Conservation (phyloP, 2,329 filamentous ascomycete genomes). For the Hypoxylon rubiginosum region DNA sequence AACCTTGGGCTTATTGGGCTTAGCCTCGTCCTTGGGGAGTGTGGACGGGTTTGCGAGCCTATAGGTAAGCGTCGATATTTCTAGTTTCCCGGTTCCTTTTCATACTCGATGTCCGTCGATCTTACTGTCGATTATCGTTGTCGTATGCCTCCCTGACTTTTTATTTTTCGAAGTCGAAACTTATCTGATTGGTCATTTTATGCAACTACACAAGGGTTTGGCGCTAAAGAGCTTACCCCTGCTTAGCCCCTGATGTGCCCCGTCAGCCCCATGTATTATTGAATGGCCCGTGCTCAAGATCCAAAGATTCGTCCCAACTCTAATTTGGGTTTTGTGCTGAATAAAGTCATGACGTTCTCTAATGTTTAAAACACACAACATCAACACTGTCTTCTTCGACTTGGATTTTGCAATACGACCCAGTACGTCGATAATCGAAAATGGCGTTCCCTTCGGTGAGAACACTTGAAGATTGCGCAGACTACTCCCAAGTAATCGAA, state of each 20-base stretch:
- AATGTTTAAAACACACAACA: too few species aligned
- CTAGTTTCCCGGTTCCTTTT: background rate
- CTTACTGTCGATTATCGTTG: too few species aligned
- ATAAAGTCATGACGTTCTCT: slow-evolving; percentile 38
- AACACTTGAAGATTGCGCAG: slow-evolving; percentile 79
- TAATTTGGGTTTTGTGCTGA: background rate
- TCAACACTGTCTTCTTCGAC: slow-evolving; percentile 1
- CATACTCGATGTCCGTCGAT: background rate
- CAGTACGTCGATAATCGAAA: slow-evolving; percentile 14
- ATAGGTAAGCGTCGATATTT: slow-evolving; percentile 5
- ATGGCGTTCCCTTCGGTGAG: slow-evolving; percentile 82
- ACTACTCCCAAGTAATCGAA: slow-evolving; percentile 79
- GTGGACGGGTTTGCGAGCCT: background rate
- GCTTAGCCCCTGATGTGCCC: background rate
- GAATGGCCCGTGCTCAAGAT: slow-evolving; percentile 29
- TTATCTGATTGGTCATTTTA: slow-evolving; percentile 17
- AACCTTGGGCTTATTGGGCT: too few species aligned
- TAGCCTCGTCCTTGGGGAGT: background rate
- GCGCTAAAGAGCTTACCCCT: slow-evolving; percentile 3
- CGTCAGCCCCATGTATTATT: background rate
- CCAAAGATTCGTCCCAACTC: background rate
- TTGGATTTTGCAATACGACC: slow-evolving; percentile 2
- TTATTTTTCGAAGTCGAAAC: slow-evolving; percentile 3
- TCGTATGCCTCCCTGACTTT: slow-evolving; percentile 21
- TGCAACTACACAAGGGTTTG: slow-evolving; percentile 13